phyloP scores from a whole-genome alignment of 192 early-diverging fungal genomes.

The Coemansia sp. region DNA sequence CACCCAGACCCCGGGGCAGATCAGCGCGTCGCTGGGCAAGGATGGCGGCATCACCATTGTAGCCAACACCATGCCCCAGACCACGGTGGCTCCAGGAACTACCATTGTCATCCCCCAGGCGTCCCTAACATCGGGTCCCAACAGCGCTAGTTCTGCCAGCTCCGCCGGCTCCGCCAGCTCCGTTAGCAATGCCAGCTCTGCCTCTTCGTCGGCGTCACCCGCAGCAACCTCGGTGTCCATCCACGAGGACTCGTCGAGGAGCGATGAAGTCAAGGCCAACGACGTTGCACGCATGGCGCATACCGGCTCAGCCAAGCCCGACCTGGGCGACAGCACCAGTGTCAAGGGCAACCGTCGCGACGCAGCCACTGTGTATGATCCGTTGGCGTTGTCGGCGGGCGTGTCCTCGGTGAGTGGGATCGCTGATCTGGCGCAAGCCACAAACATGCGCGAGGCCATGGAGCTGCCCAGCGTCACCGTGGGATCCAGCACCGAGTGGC shows the following conservation, averaged over 20 bases:
- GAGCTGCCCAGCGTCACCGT: conserved; percentile 24
- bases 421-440: neutral
- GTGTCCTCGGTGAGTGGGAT: neutral
- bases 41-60: conserved; percentile 44
- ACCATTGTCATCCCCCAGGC: conserved; percentile 40
- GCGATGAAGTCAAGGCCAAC: conserved; percentile 34
- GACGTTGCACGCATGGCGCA: conserved; percentile 33
- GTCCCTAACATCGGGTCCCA: conserved; percentile 9
- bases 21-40: conserved; percentile 44
- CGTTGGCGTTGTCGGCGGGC: conserved; percentile 2
- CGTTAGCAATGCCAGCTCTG: neutral
- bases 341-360: conserved; percentile 33
- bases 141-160: neutral
- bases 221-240: conserved; percentile 10
- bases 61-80: conserved; percentile 10
- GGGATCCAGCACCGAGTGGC: conserved; percentile 22
- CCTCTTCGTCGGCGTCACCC: conserved; percentile 10
- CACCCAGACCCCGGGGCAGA: conserved; percentile 6
- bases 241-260: conserved; percentile 29
- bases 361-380: conserved; percentile 20
- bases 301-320: conserved; percentile 20
- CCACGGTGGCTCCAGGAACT: conserved; percentile 10
- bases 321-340: conserved; percentile 4
- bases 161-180: neutral
- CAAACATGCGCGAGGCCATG: conserved; percentile 6